A percentile compares a stretch with the other conserved stretches of the same genome.
Evolutionary conservation across 2,329 filamentous ascomycete genomes (phyloP).

Genomic region (Fusarium sulawesiense): DNA sequence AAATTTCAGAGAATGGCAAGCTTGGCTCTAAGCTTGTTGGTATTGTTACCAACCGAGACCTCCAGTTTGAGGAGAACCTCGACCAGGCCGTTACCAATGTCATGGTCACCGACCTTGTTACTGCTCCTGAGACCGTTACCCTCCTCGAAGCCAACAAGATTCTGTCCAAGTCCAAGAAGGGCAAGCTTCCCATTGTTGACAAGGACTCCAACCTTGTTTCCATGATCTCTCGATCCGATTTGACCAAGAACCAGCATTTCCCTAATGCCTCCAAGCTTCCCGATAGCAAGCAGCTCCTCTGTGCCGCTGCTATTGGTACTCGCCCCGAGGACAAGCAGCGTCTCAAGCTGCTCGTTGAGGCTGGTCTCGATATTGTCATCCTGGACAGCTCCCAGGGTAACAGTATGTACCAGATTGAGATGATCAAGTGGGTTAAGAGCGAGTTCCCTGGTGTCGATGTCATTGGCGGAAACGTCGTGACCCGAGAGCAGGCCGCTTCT

Average conservation of each 20-base stretch:
- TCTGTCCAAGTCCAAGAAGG: slow-evolving; percentile 95
- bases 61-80: slow-evolving; percentile 89
- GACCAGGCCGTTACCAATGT: slow-evolving; percentile 82
- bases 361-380: slow-evolving; percentile 93
- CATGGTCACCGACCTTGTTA: slow-evolving; percentile 96
- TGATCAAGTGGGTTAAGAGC: slow-evolving; percentile 96
- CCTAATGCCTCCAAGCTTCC: slow-evolving; percentile 96
- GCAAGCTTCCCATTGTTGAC: slow-evolving; percentile 95
- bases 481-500: slow-evolving; percentile 91
- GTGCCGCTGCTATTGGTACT: slow-evolving; percentile 94
- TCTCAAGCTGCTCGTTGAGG: slow-evolving; percentile 88
- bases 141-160: slow-evolving; percentile 92
- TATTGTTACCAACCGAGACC: slow-evolving; percentile 97
- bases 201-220: slow-evolving; percentile 86
- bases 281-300: slow-evolving; percentile 96
- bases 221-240: slow-evolving; percentile 91
- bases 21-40: slow-evolving; percentile 96
- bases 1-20: slow-evolving; percentile 81
- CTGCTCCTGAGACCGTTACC: slow-evolving; percentile 83
- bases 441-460: slow-evolving; percentile 89
- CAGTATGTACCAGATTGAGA: slow-evolving; percentile 98
- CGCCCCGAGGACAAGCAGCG: slow-evolving; percentile 91
- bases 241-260: slow-evolving; percentile 99
- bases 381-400: slow-evolving; percentile 98
- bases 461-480: slow-evolving; percentile 98